phyloP scores from a whole-genome alignment of 768 basidiomycete species.

The Dentipellis fragilis region DNA sequence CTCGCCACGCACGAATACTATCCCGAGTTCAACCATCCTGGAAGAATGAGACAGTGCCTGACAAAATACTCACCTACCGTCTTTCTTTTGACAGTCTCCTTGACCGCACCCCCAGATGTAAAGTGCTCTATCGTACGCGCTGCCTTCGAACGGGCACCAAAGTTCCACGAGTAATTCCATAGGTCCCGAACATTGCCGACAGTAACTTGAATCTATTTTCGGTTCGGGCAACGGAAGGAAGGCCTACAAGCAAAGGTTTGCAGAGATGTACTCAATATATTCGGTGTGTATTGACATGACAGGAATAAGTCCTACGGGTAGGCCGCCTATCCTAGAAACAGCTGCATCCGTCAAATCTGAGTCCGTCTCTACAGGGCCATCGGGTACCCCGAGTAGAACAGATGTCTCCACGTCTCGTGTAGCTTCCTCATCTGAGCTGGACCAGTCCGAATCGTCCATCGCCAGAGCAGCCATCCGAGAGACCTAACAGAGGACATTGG shows the following conservation, averaged over 20 bases:
- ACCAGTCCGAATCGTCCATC: slow-evolving; percentile 51
- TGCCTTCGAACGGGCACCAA: slow-evolving; percentile 85
- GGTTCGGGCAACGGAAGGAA: slow-evolving; percentile 55
- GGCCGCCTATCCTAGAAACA: slow-evolving; percentile 84
- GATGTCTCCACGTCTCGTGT: slow-evolving; percentile 51
- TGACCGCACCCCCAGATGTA: slow-evolving; percentile 81
- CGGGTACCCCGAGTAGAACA: slow-evolving; percentile 73
- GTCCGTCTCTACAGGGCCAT: slow-evolving; percentile 50
- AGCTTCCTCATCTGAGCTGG: slow-evolving; percentile 68
- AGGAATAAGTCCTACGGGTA: slow-evolving; percentile 69
- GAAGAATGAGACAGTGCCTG: background rate
- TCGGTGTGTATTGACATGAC: slow-evolving; percentile 32
- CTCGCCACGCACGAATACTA: slow-evolving; percentile 79
- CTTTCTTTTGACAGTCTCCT: slow-evolving; percentile 60
- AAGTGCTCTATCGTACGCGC: slow-evolving; percentile 74
- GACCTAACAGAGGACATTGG: background rate
- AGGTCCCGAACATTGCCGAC: slow-evolving; percentile 58
- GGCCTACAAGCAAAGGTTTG: slow-evolving; percentile 36
- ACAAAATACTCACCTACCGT: slow-evolving; percentile 54
- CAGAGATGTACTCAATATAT: slow-evolving; percentile 29
- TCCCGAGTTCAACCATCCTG: slow-evolving; percentile 4
- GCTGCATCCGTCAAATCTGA: slow-evolving; percentile 63
- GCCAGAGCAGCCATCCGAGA: too few species aligned
- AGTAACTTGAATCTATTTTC: slow-evolving; percentile 50
- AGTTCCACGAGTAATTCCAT: slow-evolving; percentile 83